phyloP scores from a whole-genome alignment of 768 basidiomycete genomes.

The Coprinopsis marcescibilis region DNA sequence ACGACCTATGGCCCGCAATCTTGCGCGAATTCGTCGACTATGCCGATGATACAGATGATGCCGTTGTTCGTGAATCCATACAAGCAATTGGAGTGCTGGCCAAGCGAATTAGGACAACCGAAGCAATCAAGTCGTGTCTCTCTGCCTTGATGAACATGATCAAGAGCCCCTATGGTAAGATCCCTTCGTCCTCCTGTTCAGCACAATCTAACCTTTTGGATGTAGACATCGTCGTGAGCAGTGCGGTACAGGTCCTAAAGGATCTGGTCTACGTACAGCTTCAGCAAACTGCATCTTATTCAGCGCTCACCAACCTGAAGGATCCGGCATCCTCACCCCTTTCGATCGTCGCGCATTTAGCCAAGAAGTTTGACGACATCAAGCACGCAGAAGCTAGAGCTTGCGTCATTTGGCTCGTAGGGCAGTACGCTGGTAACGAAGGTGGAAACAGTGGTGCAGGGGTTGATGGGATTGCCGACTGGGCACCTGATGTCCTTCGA shows the following conservation, averaged over 20 bases:
- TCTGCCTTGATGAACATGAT: slow-evolving; percentile 75
- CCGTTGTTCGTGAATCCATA: slow-evolving; percentile 67
- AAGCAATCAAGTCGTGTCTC: slow-evolving; percentile 41
- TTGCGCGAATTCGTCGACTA: slow-evolving; percentile 84
- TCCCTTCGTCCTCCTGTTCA: neutral
- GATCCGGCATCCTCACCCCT: slow-evolving; percentile 37
- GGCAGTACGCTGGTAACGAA: slow-evolving; percentile 56
- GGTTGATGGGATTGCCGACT: slow-evolving; percentile 58
- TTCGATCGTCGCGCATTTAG: slow-evolving; percentile 73
- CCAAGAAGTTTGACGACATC: slow-evolving; percentile 73
- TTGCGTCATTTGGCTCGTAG: slow-evolving; percentile 89
- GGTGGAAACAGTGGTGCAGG: slow-evolving; percentile 26
- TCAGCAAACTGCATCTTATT: no score
- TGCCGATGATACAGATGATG: slow-evolving; percentile 70
- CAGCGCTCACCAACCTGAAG: no score
- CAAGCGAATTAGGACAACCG: slow-evolving; percentile 1
- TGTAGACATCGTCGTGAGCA: slow-evolving; percentile 70
- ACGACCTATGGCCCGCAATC: slow-evolving; percentile 43
- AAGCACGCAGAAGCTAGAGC: slow-evolving; percentile 76
- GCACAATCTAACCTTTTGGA: neutral
- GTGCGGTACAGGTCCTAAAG: slow-evolving; percentile 82
- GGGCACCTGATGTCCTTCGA: slow-evolving; percentile 90
- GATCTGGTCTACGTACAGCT: slow-evolving; percentile 71
- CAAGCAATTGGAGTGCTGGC: slow-evolving; percentile 58
- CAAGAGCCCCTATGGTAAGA: slow-evolving; percentile 65